Percentiles rank a stretch among this genome's conserved stretches.
phyloP scores from a whole-genome alignment of 2,329 filamentous ascomycete species.

The Stemphylium vesicarium region DNA sequence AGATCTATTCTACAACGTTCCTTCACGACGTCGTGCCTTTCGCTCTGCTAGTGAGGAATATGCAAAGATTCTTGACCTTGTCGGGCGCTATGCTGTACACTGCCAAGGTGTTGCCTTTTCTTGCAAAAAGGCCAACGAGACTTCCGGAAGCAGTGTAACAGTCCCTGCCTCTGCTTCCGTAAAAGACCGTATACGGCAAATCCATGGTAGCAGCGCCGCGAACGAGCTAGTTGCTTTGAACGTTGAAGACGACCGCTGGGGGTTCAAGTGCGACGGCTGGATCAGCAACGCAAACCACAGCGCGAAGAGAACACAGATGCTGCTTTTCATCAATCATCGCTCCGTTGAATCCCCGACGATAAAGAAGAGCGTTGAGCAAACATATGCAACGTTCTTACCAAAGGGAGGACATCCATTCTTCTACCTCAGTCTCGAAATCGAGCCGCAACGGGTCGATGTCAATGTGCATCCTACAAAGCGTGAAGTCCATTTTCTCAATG shows the following conservation, averaged over 20 bases:
- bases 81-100: constrained; percentile 92
- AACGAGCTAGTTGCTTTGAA: constrained; percentile 85
- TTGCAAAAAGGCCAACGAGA: constrained; percentile 94
- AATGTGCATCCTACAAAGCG: constrained; percentile 97
- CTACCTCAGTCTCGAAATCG: constrained; percentile 91
- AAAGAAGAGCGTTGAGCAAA: constrained; percentile 89
- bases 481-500: constrained; percentile 96
- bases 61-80: constrained; percentile 95
- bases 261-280: constrained; percentile 81
- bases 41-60: constrained; percentile 93
- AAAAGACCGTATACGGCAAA: constrained; percentile 85
- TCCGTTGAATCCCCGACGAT: constrained; percentile 88
- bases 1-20: constrained; percentile 96
- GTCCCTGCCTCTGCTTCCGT: constrained; percentile 75
- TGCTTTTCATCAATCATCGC: constrained; percentile 96
- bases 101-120: constrained; percentile 91
- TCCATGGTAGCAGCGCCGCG: constrained; percentile 82
- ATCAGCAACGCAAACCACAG: constrained; percentile 94
- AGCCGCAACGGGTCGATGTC: constrained; percentile 90
- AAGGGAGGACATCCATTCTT: constrained; percentile 94
- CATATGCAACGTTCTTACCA: constrained; percentile 83
- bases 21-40: constrained; percentile 85
- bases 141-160: constrained; percentile 75
- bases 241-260: constrained; percentile 75
- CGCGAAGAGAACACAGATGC: constrained; percentile 83